These are phyloP conservation scores for Diaporthe ampelina DNA, from an alignment of 2,329 filamentous ascomycete species.

Conservation along the genomic window DNA sequence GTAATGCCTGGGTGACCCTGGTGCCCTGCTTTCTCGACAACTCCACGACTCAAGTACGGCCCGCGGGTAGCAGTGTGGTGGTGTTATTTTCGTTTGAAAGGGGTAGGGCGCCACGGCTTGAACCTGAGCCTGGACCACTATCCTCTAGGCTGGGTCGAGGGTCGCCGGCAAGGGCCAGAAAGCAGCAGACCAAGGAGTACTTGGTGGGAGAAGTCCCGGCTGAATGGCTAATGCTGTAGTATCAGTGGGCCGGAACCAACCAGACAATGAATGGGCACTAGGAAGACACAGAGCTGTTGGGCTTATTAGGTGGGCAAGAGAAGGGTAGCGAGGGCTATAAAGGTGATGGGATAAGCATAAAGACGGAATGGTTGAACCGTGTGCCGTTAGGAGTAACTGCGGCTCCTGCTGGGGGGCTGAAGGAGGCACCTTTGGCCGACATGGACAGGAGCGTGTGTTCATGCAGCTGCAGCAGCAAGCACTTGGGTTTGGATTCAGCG, in stretches of 20 bases:
- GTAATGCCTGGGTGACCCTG: conserved; percentile 53
- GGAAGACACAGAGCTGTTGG: conserved; percentile 42
- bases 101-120: conserved; percentile 38
- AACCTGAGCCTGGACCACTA: conserved; percentile 52
- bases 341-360: conserved; percentile 32
- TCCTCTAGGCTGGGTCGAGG: conserved; percentile 38
- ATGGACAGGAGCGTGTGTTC: conserved; percentile 11
- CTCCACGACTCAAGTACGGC: conserved; percentile 53
- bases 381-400: conserved; percentile 22
- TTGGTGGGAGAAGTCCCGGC: conserved; percentile 59
- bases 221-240: conserved; percentile 65
- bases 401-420: conserved; percentile 6
- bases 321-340: conserved; percentile 31
- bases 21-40: conserved; percentile 51
- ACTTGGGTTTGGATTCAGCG: conserved; percentile 12
- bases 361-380: conserved; percentile 12
- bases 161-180: conserved; percentile 51
- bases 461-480: conserved; percentile 27
- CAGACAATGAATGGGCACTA: conserved; percentile 44
- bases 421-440: conserved; percentile 18
- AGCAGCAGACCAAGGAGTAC: conserved; percentile 52
- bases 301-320: conserved; percentile 29
- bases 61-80: conserved; percentile 49
- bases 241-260: conserved; percentile 55
- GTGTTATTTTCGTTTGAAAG: conserved; percentile 42